Evolutionary conservation across 306 rosid species (phyloP).

Genomic region (Vigna trinervia): DNA sequence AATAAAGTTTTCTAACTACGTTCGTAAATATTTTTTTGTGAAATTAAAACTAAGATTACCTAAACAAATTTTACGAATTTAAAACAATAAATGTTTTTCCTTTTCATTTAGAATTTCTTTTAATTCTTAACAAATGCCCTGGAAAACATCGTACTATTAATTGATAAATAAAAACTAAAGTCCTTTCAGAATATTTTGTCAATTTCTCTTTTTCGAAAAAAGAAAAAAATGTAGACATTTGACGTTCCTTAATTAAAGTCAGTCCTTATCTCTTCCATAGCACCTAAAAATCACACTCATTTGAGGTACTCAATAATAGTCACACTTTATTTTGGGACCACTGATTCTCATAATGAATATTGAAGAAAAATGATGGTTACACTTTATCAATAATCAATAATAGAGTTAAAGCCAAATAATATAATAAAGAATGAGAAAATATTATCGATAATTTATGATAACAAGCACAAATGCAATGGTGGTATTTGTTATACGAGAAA

Average conservation of each 20-base stretch:
- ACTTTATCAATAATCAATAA: constrained; percentile 10
- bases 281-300: constrained; percentile 29
- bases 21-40: no score
- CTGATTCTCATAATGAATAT: background rate
- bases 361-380: background rate
- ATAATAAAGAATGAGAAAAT: background rate
- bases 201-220: background rate
- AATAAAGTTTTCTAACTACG: no score
- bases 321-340: constrained; percentile 6
- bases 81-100: background rate
- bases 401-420: background rate
- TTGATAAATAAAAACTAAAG: background rate
- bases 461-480: no score
- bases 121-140: background rate
- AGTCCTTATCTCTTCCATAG: constrained; percentile 16
- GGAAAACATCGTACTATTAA: background rate
- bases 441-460: background rate
- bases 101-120: background rate
- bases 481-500: no score
- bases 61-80: background rate
- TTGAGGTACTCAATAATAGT: constrained; percentile 7
- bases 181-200: background rate
- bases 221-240: background rate
- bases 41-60: no score
- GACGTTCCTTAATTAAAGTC: background rate